Base-by-base conservation (phyloP, 176 grass and related monocot genomes). In the Metroxylon sagu region DNA sequence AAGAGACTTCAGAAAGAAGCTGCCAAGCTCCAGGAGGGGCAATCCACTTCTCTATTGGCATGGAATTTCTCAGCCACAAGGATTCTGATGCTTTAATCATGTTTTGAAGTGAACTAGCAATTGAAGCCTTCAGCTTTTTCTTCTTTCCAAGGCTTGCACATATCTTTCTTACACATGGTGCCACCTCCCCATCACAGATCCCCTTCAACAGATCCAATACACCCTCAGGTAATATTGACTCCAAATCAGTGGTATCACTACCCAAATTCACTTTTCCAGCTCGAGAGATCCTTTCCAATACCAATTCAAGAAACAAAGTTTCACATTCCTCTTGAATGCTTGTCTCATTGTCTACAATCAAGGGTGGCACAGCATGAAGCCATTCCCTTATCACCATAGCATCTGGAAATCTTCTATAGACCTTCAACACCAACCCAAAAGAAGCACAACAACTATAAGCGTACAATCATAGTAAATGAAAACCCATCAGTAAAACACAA, bases 281-380 rank as follows among this genome's bases (percentile, higher is more conserved):
- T 75, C 50, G 86, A 58, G 82, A 90, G 30, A 96, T 82, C 59
- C 87, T 80, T 57, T 96, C 87, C 19, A 96, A 69, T 25, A 96
- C 83, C 23, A 96, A 74, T 65, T 96, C 92, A 19, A 88, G 83
- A 80, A 90, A 96, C 57, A 96, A 67, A 62, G 82, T 90, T 66
- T 96, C 92, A 35, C 92, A 96, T 73, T 90, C 92, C 57, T 96
- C 87, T 74, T 90, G 92, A 65, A 96, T 96, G 64, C 65, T 88
- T 18, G 75, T 85, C 65, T 96, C 87, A 43, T 85, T 96, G 79
- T 96, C 92, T 49, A 88, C 82, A 55, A 96, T 80, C 51, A 96
- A 71, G 0, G 80, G 76, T 55, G 87, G 83, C 64, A 96, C 92
- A 58, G 80, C 60, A 62, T 85, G 87, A 74, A 96, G 92, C 92